These are phyloP conservation scores for Nelumbo lutea DNA, from an alignment of 164 flowering plant species.

Conservation along the genomic window DNA sequence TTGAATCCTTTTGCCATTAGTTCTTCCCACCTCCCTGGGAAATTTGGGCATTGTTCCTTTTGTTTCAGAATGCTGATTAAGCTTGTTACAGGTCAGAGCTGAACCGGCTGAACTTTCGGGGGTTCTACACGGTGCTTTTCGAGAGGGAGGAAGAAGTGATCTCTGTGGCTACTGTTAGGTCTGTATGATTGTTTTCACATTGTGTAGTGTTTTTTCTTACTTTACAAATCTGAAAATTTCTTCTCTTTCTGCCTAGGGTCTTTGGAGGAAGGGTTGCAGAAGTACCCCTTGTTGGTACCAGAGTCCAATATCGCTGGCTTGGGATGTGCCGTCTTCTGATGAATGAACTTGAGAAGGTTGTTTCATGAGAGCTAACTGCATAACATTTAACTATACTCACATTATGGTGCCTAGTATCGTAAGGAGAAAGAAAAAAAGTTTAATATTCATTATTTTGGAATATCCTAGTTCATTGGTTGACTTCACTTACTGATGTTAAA, in stretches of 20 bases:
- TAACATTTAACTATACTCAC: not conserved
- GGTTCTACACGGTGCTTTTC: constrained; percentile 74
- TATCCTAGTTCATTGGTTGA: not conserved
- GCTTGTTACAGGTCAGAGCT: constrained; percentile 53
- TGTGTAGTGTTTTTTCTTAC: not conserved
- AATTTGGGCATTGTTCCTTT: not conserved
- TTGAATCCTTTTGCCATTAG: no score
- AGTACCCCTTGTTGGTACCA: constrained; percentile 80
- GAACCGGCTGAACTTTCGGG: constrained; percentile 66
- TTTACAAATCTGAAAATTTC: constrained; percentile 1
- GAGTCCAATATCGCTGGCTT: constrained; percentile 61
- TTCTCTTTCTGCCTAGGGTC: constrained; percentile 34
- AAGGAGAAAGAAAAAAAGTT: not conserved
- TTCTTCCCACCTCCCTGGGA: not conserved
- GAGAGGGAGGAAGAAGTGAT: constrained; percentile 74
- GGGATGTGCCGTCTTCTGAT: constrained; percentile 88
- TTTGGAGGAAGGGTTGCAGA: constrained; percentile 80
- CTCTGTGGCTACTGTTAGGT: constrained; percentile 74
- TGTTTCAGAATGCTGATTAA: not conserved
- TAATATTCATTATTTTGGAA: not conserved
- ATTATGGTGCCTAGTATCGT: not conserved
- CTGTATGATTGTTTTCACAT: constrained; percentile 4
- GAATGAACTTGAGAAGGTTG: constrained; percentile 76
- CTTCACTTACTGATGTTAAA: not conserved
- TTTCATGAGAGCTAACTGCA: not conserved